Conservation (phyloP, 345 rosid species). For the Eucalyptus pauciflora region DNA sequence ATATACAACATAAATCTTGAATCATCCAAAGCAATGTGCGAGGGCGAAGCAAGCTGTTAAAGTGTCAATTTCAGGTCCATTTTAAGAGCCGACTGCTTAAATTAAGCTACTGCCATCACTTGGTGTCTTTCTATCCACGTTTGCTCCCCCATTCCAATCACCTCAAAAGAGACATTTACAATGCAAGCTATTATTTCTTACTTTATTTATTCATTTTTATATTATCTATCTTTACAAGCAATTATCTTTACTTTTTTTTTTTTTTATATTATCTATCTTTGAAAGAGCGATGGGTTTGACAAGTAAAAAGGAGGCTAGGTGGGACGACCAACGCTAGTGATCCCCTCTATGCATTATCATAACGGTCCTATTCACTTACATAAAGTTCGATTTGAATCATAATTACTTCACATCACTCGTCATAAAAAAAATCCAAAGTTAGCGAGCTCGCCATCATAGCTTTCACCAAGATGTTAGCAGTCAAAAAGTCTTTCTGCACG, state of each 20-base stretch:
- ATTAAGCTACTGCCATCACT: not conserved
- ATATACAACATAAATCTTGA: not conserved
- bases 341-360: not conserved
- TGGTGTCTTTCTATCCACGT: not conserved
- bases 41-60: not conserved
- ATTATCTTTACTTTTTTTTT: not conserved
- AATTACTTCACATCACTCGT: not conserved
- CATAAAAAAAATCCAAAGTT: not conserved
- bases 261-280: not conserved
- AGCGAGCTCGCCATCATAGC: accelerated
- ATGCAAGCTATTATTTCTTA: no score
- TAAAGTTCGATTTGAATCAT: not conserved
- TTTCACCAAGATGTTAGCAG: accelerated
- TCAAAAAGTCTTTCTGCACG: accelerated
- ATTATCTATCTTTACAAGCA: not conserved
- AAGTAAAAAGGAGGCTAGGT: not conserved
- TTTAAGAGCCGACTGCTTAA: not conserved
- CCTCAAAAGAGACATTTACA: not conserved
- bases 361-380: not conserved
- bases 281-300: not conserved
- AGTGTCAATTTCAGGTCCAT: not conserved
- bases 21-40: not conserved
- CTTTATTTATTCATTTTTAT: no score
- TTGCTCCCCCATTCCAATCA: not conserved
- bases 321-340: not conserved